Conservation (phyloP, 345 rosid species). For the Psidium friedrichsthalianum region DNA sequence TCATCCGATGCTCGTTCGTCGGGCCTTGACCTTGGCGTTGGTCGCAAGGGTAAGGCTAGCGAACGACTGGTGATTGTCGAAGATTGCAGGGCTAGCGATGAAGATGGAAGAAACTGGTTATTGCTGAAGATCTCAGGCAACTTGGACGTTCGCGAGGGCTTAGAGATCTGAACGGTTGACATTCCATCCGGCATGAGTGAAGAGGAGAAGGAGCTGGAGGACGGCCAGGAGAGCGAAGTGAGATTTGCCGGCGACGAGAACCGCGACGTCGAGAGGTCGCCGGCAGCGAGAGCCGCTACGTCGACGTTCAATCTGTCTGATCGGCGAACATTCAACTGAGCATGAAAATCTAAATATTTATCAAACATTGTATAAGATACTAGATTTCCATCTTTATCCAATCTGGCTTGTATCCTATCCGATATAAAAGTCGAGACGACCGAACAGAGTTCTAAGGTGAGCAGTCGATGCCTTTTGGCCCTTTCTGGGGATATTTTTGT, state of each 20-base stretch:
- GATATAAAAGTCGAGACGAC: fast-evolving
- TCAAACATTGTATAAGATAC: neutral
- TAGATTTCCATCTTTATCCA: neutral
- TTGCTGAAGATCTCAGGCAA: neutral
- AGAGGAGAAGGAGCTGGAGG: neutral
- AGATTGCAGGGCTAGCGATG: neutral
- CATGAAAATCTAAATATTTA: neutral
- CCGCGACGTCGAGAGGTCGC: neutral
- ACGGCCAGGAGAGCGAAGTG: neutral
- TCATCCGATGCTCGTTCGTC: neutral
- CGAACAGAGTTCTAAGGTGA: neutral
- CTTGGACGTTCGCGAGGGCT: neutral
- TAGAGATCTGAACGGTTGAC: neutral
- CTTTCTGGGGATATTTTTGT: neutral
- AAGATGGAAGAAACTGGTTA: neutral
- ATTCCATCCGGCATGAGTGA: neutral
- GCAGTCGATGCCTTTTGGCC: neutral
- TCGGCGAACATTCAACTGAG: neutral
- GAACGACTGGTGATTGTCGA: neutral
- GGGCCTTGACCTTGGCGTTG: neutral
- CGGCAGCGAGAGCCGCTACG: fast-evolving
- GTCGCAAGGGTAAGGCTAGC: neutral
- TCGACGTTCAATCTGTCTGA: too few relatives aligned
- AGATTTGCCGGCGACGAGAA: neutral
- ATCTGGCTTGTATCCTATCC: neutral